Conservation (phyloP, 2,329 filamentous ascomycete genomes). For the Clarireedia sp. region DNA sequence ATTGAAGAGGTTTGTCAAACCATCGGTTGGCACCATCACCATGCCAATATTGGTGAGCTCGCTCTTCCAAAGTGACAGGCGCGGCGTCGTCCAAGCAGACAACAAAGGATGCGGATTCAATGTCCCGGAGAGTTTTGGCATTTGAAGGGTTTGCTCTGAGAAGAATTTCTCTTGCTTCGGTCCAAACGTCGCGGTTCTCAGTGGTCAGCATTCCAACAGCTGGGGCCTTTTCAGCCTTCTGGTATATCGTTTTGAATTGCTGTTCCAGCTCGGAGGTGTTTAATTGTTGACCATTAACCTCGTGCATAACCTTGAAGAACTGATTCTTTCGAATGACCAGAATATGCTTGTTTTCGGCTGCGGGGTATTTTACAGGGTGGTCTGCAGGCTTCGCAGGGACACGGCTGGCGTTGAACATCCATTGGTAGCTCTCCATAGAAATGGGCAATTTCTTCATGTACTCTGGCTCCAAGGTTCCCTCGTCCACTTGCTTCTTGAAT, state of each 20-base stretch:
- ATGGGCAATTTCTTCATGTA: slow-evolving; percentile 98
- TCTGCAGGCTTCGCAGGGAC: slow-evolving; percentile 78
- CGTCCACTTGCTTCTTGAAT: slow-evolving; percentile 90
- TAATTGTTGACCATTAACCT: slow-evolving; percentile 75
- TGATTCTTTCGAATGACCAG: slow-evolving; percentile 90
- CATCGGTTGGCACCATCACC: slow-evolving; percentile 92
- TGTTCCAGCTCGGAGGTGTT: slow-evolving; percentile 84
- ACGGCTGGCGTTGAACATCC: slow-evolving; percentile 95
- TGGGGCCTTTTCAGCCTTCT: slow-evolving; percentile 63
- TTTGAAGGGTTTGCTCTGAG: slow-evolving; percentile 73
- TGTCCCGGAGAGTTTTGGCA: slow-evolving; percentile 65
- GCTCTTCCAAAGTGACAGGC: slow-evolving; percentile 90
- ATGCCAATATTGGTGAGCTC: slow-evolving; percentile 95
- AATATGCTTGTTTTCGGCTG: slow-evolving; percentile 75
- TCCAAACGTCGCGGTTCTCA: slow-evolving; percentile 90
- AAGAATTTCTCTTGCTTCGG: slow-evolving; percentile 71
- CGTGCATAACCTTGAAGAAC: slow-evolving; percentile 86
- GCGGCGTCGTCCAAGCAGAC: slow-evolving; percentile 88
- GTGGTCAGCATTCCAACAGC: slow-evolving; percentile 79
- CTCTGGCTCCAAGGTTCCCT: slow-evolving; percentile 79
- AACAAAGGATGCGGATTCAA: slow-evolving; percentile 84
- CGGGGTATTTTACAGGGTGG: slow-evolving; percentile 71
- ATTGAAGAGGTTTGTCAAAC: slow-evolving; percentile 97
- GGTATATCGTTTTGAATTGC: slow-evolving; percentile 80
- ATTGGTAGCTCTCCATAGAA: slow-evolving; percentile 97